A percentile compares a stretch with the other conserved stretches of the same genome.
Conservation (phyloP, 2,329 filamentous ascomycete genomes). For the Parastagonospora nodorum region DNA sequence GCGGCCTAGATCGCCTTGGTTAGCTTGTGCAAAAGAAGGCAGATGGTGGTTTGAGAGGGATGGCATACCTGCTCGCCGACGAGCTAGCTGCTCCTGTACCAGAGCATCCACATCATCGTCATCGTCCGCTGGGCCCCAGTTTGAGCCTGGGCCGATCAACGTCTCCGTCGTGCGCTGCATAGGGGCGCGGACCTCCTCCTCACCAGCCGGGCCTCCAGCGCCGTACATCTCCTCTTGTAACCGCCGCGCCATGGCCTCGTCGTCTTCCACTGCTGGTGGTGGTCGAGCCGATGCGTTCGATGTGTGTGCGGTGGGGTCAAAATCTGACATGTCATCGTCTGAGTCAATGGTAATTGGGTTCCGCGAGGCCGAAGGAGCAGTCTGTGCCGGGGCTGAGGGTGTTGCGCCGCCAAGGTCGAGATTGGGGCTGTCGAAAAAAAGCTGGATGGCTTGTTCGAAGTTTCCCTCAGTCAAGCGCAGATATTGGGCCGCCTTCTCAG, state of each 20-base stretch:
- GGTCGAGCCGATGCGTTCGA: slow-evolving; percentile 25
- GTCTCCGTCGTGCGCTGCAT: slow-evolving; percentile 92
- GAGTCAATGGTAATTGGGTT: slow-evolving; percentile 75
- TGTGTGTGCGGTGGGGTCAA: slow-evolving; percentile 45
- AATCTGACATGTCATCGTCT: slow-evolving; percentile 69
- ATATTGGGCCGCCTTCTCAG: slow-evolving; percentile 78
- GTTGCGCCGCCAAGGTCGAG: slow-evolving; percentile 57
- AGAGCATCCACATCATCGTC: slow-evolving; percentile 64
- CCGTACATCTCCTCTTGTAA: slow-evolving; percentile 91
- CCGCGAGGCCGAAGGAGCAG: slow-evolving; percentile 47
- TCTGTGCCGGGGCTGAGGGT: slow-evolving; percentile 41
- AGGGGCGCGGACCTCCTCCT: slow-evolving; percentile 78
- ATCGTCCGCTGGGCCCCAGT: slow-evolving; percentile 52
- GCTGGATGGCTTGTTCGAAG: slow-evolving; percentile 81
- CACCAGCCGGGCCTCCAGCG: slow-evolving; percentile 42
- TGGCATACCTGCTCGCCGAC: slow-evolving; percentile 46
- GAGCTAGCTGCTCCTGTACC: slow-evolving; percentile 67
- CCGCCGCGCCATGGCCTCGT: slow-evolving; percentile 88
- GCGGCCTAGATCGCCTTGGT: slow-evolving; percentile 40
- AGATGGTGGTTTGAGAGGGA: slow-evolving; percentile 17
- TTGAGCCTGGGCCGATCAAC: slow-evolving; percentile 73
- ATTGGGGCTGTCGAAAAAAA: slow-evolving; percentile 89
- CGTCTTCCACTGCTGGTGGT: slow-evolving; percentile 69
- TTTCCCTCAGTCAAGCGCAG: slow-evolving; percentile 84
- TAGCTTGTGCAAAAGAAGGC: slow-evolving; percentile 30